These are phyloP conservation scores for Ogataea trehaloabstinens DNA, from an alignment of 805 yeast genomes.

Conservation along the genomic window DNA sequence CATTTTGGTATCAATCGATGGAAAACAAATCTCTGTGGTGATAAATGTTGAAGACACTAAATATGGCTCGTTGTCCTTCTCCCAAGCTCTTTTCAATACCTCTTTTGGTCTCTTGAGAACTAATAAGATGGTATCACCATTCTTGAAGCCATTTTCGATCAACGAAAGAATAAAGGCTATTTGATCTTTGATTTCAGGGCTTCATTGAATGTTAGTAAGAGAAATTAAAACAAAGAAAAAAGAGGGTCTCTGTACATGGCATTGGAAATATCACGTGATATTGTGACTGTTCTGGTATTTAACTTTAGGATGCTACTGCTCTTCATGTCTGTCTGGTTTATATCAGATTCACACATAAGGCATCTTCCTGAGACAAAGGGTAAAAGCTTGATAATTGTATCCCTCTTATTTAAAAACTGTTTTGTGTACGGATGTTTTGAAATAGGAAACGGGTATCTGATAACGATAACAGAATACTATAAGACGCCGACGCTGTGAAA, in stretches of 20 bases:
- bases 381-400: no score
- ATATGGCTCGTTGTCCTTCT: conserved; percentile 1
- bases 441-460: no score
- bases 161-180: conserved; percentile 15
- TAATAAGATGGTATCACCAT: conserved; percentile 23
- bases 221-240: neutral
- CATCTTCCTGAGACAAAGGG: no score
- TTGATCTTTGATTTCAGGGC: conserved; percentile 11
- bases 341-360: no score
- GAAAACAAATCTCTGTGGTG: conserved; percentile 16
- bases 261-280: conserved; percentile 12
- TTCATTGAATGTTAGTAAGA: neutral
- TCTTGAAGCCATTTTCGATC: conserved; percentile 27
- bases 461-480: no score
- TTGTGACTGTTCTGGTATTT: conserved; percentile 12
- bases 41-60: conserved; percentile 3
- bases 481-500: no score
- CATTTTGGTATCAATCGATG: conserved; percentile 13
- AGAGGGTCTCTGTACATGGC: conserved; percentile 11
- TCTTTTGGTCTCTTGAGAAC: conserved; percentile 11
- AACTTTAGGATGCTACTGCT: no score
- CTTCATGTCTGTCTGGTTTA: no score
- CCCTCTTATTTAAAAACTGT: no score
- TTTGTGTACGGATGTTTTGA: no score
- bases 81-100: conserved; percentile 5